A percentile compares a stretch with the other conserved stretches of the same genome.
phyloP scores from a whole-genome alignment of 2,329 filamentous ascomycete species.

The Trichoderma simmonsii region DNA sequence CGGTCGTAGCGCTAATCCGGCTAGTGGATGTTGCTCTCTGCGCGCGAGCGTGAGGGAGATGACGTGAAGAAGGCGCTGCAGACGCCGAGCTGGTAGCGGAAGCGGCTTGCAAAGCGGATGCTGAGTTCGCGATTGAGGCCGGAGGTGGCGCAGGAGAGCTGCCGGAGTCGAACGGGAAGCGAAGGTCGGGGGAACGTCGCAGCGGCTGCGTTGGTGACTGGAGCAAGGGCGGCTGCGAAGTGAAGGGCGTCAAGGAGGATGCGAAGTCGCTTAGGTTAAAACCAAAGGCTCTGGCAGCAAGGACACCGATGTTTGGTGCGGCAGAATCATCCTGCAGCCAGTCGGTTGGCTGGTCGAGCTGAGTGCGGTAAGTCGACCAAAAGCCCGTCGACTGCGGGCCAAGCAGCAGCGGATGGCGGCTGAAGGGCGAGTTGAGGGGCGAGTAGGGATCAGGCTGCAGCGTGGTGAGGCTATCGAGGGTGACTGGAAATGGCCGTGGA shows the following conservation, averaged over 20 bases:
- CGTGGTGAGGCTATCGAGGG: background rate
- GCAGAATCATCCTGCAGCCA: background rate
- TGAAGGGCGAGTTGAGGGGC: background rate
- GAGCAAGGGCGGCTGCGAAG: background rate
- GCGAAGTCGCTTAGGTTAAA: background rate
- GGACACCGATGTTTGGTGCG: background rate
- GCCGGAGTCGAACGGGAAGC: background rate
- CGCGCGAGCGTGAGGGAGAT: background rate
- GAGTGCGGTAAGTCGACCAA: background rate
- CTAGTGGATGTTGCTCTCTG: background rate
- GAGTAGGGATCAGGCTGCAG: conserved; percentile 3
- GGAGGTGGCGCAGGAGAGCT: background rate
- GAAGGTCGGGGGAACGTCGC: background rate
- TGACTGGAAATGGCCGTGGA: background rate
- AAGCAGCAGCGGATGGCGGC: background rate
- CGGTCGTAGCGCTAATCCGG: background rate
- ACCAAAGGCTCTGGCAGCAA: background rate
- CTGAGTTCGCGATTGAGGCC: background rate
- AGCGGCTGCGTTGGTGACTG: background rate
- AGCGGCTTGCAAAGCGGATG: background rate
- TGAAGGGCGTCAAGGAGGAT: background rate
- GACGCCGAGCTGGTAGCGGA: background rate
- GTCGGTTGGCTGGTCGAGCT: background rate
- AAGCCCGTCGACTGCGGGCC: background rate
- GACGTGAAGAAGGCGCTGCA: background rate